Conservation (phyloP, 2,329 filamentous ascomycete genomes). For the Diaporthe aspalathi region DNA sequence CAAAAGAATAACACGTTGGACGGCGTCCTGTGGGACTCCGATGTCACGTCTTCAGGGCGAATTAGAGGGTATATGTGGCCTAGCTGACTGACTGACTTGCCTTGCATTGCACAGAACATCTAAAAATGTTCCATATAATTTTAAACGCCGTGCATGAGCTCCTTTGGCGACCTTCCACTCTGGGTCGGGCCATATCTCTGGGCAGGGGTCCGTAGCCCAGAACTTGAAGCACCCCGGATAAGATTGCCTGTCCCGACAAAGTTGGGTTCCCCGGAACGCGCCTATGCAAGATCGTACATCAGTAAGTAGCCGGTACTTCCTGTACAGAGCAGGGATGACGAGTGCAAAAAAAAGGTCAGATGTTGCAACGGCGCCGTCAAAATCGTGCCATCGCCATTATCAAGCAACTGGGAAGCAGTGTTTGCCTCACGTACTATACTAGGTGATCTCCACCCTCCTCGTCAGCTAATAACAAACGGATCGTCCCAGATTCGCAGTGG, state of each 20-base stretch:
- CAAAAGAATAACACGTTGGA: not conserved
- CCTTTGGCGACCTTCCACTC: not conserved
- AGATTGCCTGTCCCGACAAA: not conserved
- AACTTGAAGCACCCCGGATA: not conserved
- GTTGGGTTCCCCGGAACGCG: not conserved
- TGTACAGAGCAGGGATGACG: no score
- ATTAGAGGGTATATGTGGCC: no score
- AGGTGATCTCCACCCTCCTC: not conserved
- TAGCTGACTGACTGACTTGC: no score
- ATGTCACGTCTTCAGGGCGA: not conserved
- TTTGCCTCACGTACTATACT: not conserved
- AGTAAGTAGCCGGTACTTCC: not conserved
- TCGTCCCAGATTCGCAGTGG: not conserved
- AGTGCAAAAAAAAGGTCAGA: no score
- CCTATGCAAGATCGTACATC: not conserved
- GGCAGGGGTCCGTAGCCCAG: slow-evolving; percentile 1
- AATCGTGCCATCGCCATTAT: slow-evolving; percentile 2
- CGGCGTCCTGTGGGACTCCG: not conserved
- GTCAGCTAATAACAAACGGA: not conserved
- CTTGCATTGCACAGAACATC: no score
- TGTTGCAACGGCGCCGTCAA: not conserved
- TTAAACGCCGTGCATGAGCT: not conserved
- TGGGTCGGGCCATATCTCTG: not conserved
- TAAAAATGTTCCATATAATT: no score
- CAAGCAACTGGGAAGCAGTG: slow-evolving; percentile 19